Evolutionary conservation across 441 rosid genomes (phyloP), one percentile per base, ranked within the genome.

Genomic region (Francoa sonchifolia): DNA sequence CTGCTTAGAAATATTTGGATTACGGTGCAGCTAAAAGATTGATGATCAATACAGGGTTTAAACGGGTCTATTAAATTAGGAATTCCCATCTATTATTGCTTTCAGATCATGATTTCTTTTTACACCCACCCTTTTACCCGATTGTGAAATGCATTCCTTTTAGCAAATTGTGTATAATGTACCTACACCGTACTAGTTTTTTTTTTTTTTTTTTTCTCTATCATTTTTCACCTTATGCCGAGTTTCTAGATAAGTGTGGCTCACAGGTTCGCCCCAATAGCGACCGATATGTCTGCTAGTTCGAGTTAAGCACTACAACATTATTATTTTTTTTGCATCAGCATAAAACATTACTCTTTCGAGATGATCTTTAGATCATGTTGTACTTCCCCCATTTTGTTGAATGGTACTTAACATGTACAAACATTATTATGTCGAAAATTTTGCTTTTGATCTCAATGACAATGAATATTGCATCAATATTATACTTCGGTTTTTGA

Each of bases 141-240:
- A 45, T 55, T 39, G 48, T 53, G 56, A 54, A 50, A 40, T 50
- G 66, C 69, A 33, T 68, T 64, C 59, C 61, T 59, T 21, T 21
- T 21, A 2, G 25, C n/a, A 21, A 74, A 73, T 55, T 72, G 80
- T 74, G 78, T 70, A 76, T 74, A 74, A 66, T 59, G 50, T 54
- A 23, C 45, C 17, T 53, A 6, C 23, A 32, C 48, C 42, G 34
- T 45, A 54, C n/a, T n/a, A n/a, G n/a, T n/a, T n/a, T n/a, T n/a
- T n/a, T n/a, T n/a, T n/a, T n/a, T n/a, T n/a, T n/a, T n/a, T n/a
- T 4, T 55, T 44, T 54, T 60, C 11, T 29, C 42, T 52, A 34
- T 13, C 22, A 18, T n/a, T 48, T 51, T 28, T 13, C 59, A 44
- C 32, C 39, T 11, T 48, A 36, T 47, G 37, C 52, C 55, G 65